phyloP scores from a whole-genome alignment of 192 early-diverging fungal genomes.

The Backusella mclennaniae region DNA sequence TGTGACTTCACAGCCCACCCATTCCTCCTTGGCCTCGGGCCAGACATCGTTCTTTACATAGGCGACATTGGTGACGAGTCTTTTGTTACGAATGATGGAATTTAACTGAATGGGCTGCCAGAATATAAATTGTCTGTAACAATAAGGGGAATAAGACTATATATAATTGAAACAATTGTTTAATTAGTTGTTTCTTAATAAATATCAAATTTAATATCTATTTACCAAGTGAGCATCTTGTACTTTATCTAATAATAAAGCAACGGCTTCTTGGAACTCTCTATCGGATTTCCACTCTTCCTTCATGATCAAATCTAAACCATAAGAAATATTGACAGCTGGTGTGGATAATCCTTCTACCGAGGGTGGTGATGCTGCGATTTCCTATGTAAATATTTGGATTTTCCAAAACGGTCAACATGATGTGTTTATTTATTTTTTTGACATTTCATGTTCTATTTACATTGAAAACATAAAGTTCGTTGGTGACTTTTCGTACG shows the following conservation, averaged over 20 bases:
- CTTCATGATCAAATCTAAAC: slow-evolving; percentile 25
- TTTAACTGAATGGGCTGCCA: slow-evolving; percentile 41
- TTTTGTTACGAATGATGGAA: slow-evolving; percentile 20
- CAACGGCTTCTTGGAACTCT: slow-evolving; percentile 35
- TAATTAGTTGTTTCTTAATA: neutral
- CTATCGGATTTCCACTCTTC: slow-evolving; percentile 31
- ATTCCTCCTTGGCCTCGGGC: slow-evolving; percentile 31
- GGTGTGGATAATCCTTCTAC: slow-evolving; percentile 30
- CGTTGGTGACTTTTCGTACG: slow-evolving; percentile 27
- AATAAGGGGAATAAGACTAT: slow-evolving; percentile 35
- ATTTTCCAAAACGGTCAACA: neutral
- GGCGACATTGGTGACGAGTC: slow-evolving; percentile 28
- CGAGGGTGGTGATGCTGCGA: slow-evolving; percentile 26
- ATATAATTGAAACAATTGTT: neutral
- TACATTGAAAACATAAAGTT: slow-evolving; percentile 39
- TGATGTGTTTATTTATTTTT: neutral
- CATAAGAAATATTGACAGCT: slow-evolving; percentile 31
- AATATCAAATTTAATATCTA: neutral
- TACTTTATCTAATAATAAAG: slow-evolving; percentile 37
- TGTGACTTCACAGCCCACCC: slow-evolving; percentile 35
- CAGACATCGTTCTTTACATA: slow-evolving; percentile 37
- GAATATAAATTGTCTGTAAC: slow-evolving; percentile 37
- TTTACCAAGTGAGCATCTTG: slow-evolving; percentile 40
- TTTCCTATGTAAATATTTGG: slow-evolving; percentile 20
- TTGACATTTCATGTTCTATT: neutral